Evolutionary conservation across 768 basidiomycete genomes (phyloP).

Genomic region (Agaricus blazei): DNA sequence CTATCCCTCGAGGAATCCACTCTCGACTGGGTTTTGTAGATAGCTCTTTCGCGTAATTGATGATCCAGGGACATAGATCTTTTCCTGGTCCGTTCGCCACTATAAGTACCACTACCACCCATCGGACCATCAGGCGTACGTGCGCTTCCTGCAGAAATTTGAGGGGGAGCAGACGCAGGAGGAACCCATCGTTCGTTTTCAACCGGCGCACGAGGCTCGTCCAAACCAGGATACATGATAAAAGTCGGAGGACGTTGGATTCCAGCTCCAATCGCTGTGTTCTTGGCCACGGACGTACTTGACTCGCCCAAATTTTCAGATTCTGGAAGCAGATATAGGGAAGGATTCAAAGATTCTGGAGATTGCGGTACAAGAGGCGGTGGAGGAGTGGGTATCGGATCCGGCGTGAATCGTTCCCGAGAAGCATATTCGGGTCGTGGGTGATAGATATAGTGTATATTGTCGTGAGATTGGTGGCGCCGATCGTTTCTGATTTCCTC

Average conservation of each 20-base stretch:
- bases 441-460: not conserved
- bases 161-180: not conserved
- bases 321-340: conserved; percentile 3
- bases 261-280: not conserved
- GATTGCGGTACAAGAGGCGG: not conserved
- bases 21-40: not conserved
- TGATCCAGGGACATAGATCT: conserved; percentile 1
- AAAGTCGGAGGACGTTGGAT: conserved; percentile 2
- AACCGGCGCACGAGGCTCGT: not conserved
- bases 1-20: not conserved
- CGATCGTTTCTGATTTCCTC: conserved; percentile 5
- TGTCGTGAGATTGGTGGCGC: not conserved
- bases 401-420: conserved; percentile 1
- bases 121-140: not conserved
- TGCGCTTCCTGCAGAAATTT: not conserved
- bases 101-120: not conserved
- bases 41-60: not conserved
- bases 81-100: not conserved
- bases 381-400: not conserved
- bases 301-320: not conserved
- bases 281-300: not conserved
- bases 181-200: not conserved
- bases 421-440: not conserved
- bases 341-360: conserved; percentile 1
- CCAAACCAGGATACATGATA: not conserved